Percentiles rank a stretch among this genome's conserved stretches.
These are phyloP conservation scores for Pinus taeda DNA, from an alignment of 75 land plant genomes.

Conservation along the genomic window DNA sequence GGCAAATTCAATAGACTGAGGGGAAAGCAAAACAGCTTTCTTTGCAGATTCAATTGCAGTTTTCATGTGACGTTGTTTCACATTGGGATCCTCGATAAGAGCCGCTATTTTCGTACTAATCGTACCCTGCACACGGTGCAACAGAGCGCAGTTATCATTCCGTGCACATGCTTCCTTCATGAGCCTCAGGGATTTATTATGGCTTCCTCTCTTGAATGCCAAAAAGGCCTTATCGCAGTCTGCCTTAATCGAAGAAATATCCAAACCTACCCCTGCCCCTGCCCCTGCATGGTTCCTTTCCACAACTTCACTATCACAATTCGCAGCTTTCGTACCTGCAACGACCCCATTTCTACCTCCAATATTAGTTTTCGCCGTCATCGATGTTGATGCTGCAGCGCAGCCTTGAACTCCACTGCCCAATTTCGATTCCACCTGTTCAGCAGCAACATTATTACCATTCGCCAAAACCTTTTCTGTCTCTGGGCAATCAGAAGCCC, in stretches of 20 bases:
- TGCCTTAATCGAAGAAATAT: constrained; percentile 28
- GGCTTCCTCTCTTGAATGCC: constrained; percentile 76
- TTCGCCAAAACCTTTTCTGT: not conserved
- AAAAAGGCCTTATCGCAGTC: constrained; percentile 81
- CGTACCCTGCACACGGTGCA: constrained; percentile 72
- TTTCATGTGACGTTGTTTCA: constrained; percentile 62
- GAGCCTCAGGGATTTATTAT: constrained; percentile 65
- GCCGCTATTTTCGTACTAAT: constrained; percentile 60
- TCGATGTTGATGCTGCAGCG: not conserved
- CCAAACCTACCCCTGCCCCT: constrained; percentile 4
- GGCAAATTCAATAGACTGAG: constrained; percentile 68
- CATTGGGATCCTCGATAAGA: constrained; percentile 61
- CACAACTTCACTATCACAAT: not conserved
- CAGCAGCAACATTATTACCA: not conserved
- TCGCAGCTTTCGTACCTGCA: not conserved
- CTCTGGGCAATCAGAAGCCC: not conserved
- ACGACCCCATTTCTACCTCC: constrained; percentile 9
- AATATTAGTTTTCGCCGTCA: not conserved
- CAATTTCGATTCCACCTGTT: not conserved
- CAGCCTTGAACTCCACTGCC: not conserved
- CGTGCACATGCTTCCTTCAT: constrained; percentile 55
- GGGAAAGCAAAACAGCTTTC: constrained; percentile 47
- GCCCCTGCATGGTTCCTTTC: not conserved
- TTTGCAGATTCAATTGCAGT: constrained; percentile 66
- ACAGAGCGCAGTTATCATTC: constrained; percentile 40